phyloP scores from a whole-genome alignment of 345 rosid genomes.

The Camelina neglecta region DNA sequence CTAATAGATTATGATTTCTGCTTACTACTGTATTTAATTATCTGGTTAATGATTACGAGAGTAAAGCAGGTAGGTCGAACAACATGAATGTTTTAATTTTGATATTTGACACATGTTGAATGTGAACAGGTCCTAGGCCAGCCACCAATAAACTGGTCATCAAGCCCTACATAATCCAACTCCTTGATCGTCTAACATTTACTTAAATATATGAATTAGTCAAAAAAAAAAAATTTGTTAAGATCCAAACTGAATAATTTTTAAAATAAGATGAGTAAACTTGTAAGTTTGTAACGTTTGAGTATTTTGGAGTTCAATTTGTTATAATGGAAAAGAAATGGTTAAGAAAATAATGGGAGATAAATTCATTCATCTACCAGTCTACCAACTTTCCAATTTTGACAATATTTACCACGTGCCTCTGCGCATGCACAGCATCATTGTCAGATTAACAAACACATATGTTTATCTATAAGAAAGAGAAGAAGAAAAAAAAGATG shows the following conservation, averaged over 20 bases:
- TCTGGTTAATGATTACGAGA: not conserved
- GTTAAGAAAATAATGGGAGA: not conserved
- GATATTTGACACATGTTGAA: constrained; percentile 29
- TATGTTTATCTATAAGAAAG: not conserved
- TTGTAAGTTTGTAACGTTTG: not conserved
- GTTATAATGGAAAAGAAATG: not conserved
- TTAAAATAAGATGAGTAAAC: not conserved
- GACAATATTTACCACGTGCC: constrained; percentile 41
- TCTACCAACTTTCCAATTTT: constrained; percentile 39
- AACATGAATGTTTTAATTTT: constrained; percentile 20
- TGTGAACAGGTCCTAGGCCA: not conserved
- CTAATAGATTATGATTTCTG: not conserved
- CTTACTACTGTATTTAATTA: not conserved
- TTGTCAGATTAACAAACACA: constrained; percentile 9
- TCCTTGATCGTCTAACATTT: not conserved
- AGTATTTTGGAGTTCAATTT: constrained; percentile 4
- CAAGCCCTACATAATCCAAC: constrained; percentile 14
- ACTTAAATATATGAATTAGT: not conserved
- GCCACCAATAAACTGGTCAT: constrained; percentile 12
- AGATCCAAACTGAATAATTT: not conserved
- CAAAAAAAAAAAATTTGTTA: not conserved
- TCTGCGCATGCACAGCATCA: not conserved
- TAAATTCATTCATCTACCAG: constrained; percentile 25
- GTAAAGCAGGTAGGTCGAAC: constrained; percentile 39
- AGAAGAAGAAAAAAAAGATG: not conserved